Evolutionary conservation across 2,329 filamentous ascomycete species (phyloP), one percentile per base, ranked within the genome.

Genomic region (Nannizziopsis barbatae): DNA sequence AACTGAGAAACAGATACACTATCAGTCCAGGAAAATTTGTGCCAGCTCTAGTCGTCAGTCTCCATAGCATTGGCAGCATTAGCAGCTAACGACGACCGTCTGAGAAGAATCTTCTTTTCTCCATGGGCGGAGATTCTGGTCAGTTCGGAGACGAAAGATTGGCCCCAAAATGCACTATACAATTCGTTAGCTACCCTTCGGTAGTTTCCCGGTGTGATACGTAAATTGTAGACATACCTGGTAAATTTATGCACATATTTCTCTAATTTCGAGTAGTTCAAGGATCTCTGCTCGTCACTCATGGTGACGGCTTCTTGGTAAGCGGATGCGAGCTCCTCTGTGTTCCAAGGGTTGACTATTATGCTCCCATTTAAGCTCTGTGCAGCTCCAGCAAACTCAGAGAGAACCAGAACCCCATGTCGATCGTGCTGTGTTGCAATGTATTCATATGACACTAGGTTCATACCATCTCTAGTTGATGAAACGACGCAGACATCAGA

Each of bases 291-390:
- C 67, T 95, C 89, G 14, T 88, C 80, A 46, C 83, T 83, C 87
- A 96, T 95, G 47, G 89, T 95, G 38, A 96, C 88, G n/a, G 90
- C 87, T 56, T 95, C 88, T 66, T 95, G 85, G 57, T 96, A 89
- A 5, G 89, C 86, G 59, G 88, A 86, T 36, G 90, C 89, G 33
- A 96, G 74, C 66, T 96, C 90, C 62, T 95, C 89, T 0, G 89
- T 95, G 65, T 96, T 96, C 92, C 92, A 98, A 1, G 92, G 92
- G 67, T 98, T 98, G 61, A 96, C 86, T 47, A 96, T 89, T 45
- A 96, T 75, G 57, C 86, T 88, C 52, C 90, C 90, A 57, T 94
- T 95, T 50, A 98, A 75, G 53, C 85, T 92, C 68, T 96, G 92
- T 0, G 92, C 90, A 6, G 92, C 92, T 38, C 92, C 92, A 0